phyloP scores from a whole-genome alignment of 352 stramenopile genomes.

The Phytophthora megakarya region DNA sequence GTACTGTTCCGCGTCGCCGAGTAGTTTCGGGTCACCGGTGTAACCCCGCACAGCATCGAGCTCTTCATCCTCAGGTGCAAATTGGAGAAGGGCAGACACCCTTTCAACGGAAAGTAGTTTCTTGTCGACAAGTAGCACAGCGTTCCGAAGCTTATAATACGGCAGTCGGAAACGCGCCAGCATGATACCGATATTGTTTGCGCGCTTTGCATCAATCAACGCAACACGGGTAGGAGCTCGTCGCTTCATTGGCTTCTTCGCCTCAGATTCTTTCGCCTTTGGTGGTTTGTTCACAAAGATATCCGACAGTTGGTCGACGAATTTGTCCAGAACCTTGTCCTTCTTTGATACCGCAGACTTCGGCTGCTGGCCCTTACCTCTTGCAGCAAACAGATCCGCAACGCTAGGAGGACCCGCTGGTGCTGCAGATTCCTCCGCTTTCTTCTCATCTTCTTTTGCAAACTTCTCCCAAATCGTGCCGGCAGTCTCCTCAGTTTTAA shows the following conservation, averaged over 20 bases:
- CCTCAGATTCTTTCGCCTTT: conserved; percentile 56
- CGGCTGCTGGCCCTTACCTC: conserved; percentile 22
- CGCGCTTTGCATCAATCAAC: conserved; percentile 82
- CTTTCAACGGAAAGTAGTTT: conserved; percentile 74
- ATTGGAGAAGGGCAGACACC: conserved; percentile 77
- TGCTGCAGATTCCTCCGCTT: conserved; percentile 5
- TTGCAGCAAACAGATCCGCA: conserved; percentile 47
- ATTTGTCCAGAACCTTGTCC: conserved; percentile 65
- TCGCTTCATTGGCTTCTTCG: conserved; percentile 63
- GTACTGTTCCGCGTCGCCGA: conserved; percentile 84
- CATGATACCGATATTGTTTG: conserved; percentile 91
- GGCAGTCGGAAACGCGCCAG: conserved; percentile 81
- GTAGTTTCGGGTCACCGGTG: conserved; percentile 67
- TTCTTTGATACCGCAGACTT: conserved; percentile 33
- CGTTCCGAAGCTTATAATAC: conserved; percentile 78
- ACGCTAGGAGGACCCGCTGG: conserved; percentile 33
- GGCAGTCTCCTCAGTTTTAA: conserved; percentile 57
- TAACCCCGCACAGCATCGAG: conserved; percentile 67
- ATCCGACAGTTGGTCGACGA: conserved; percentile 65
- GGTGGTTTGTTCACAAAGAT: conserved; percentile 86
- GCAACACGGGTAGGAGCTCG: conserved; percentile 73
- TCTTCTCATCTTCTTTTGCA: conserved; percentile 40
- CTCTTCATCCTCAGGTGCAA: conserved; percentile 77
- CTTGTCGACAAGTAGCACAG: conserved; percentile 82
- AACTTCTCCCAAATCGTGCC: conserved; percentile 85